phyloP scores from a whole-genome alignment of 2,329 filamentous ascomycete species.

The Tolypocladium inflatum region DNA sequence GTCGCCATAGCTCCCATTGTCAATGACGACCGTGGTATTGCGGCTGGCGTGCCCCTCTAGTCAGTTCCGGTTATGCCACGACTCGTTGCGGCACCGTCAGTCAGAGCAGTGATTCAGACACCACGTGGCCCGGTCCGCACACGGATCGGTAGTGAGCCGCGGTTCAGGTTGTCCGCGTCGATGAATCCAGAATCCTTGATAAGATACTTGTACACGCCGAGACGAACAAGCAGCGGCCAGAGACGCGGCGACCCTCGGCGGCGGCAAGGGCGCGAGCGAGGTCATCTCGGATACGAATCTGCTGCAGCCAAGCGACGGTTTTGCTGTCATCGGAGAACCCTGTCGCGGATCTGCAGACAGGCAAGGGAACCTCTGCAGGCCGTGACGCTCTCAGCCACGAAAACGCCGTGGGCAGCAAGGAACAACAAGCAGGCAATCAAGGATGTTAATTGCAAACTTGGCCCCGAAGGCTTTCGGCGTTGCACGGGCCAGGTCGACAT shows the following conservation, averaged over 20 bases:
- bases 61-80: not conserved
- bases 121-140: not conserved
- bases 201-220: not conserved
- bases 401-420: not conserved
- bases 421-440: not conserved
- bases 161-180: not conserved
- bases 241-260: not conserved
- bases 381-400: not conserved
- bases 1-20: slow-evolving; percentile 3
- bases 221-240: not conserved
- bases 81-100: not conserved
- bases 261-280: not conserved
- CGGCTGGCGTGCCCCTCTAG: not conserved
- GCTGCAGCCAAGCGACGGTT: not conserved
- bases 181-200: not conserved
- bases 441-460: not conserved
- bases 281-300: not conserved
- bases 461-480: not conserved
- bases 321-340: not conserved
- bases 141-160: not conserved
- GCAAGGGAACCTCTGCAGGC: not conserved
- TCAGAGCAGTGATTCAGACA: not conserved
- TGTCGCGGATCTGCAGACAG: not conserved
- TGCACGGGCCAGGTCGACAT: not conserved
- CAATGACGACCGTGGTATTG: not conserved